These are phyloP conservation scores for Zea luxurians DNA, from an alignment of 176 grass and related monocot species.

Conservation along the genomic window DNA sequence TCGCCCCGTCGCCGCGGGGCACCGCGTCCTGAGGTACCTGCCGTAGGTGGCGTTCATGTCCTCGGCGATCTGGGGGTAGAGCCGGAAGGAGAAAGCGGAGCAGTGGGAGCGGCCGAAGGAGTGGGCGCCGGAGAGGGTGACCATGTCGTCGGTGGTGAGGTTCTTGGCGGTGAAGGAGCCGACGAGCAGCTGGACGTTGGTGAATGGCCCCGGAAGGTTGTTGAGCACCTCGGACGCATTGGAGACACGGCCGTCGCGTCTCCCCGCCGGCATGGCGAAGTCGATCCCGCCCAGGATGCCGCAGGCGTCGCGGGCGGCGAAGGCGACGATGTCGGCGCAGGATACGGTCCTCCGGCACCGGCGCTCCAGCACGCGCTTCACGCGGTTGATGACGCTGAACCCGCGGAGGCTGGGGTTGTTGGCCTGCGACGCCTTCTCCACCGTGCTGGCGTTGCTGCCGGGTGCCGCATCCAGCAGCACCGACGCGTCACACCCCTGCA, in stretches of 20 bases:
- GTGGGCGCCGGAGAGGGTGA: conserved; percentile 66
- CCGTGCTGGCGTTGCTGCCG: conserved; percentile 4
- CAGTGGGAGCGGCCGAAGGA: conserved; percentile 68
- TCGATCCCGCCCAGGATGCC: conserved; percentile 39
- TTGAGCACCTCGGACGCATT: conserved; percentile 25
- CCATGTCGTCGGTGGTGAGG: conserved; percentile 54
- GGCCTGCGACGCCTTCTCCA: conserved; percentile 43
- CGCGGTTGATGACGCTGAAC: conserved; percentile 49
- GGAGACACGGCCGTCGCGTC: conserved; percentile 52
- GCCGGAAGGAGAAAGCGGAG: conserved; percentile 50
- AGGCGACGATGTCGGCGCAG: conserved; percentile 58
- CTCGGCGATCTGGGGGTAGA: conserved; percentile 27
- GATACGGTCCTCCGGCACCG: conserved; percentile 44
- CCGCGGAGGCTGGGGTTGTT: conserved; percentile 56
- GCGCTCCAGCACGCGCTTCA: conserved; percentile 40
- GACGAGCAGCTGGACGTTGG: conserved; percentile 5
- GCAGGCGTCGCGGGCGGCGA: conserved; percentile 46
- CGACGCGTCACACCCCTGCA: conserved; percentile 57
- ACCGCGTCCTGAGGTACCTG: neutral
- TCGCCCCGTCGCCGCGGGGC: conserved; percentile 29
- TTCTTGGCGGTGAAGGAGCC: conserved; percentile 40
- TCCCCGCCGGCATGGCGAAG: conserved; percentile 50
- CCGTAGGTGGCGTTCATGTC: conserved; percentile 33
- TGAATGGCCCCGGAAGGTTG: conserved; percentile 28
- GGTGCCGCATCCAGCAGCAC: conserved; percentile 45